These are phyloP conservation scores for Cubamyces lactineus DNA, from an alignment of 768 basidiomycete species.

Conservation along the genomic window DNA sequence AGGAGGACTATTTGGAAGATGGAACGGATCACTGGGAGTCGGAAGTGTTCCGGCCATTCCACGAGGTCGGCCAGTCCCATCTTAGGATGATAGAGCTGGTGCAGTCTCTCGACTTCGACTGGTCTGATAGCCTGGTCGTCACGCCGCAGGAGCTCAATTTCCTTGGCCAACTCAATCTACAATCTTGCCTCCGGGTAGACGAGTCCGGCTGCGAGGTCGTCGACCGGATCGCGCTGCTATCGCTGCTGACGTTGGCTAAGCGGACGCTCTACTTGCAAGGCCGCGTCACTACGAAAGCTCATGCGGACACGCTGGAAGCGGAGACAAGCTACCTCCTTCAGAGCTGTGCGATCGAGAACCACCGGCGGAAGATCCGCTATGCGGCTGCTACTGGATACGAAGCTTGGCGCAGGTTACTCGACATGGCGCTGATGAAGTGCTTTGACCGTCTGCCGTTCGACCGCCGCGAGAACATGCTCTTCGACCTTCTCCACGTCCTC, in stretches of 20 bases:
- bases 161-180: conserved; percentile 66
- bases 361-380: conserved; percentile 77
- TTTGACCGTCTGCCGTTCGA: conserved; percentile 83
- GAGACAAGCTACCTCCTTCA: conserved; percentile 81
- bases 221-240: conserved; percentile 71
- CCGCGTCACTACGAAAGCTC: conserved; percentile 59
- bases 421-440: conserved; percentile 84
- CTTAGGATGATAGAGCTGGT: conserved; percentile 87
- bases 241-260: conserved; percentile 63
- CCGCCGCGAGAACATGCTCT: conserved; percentile 84
- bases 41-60: conserved; percentile 59
- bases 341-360: conserved; percentile 87
- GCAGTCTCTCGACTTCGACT: conserved; percentile 85
- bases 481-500: conserved; percentile 86
- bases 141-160: conserved; percentile 63
- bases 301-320: conserved; percentile 64
- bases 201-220: conserved; percentile 80
- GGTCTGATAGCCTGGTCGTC: conserved; percentile 75
- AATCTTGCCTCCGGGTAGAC: conserved; percentile 69
- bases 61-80: conserved; percentile 79
- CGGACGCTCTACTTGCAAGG: conserved; percentile 70
- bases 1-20: conserved; percentile 49
- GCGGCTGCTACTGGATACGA: conserved; percentile 74
- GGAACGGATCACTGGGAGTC: conserved; percentile 46
- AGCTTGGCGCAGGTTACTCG: conserved; percentile 84